phyloP scores from a whole-genome alignment of 2,329 filamentous ascomycete genomes.

The Lachnellula hyalina region DNA sequence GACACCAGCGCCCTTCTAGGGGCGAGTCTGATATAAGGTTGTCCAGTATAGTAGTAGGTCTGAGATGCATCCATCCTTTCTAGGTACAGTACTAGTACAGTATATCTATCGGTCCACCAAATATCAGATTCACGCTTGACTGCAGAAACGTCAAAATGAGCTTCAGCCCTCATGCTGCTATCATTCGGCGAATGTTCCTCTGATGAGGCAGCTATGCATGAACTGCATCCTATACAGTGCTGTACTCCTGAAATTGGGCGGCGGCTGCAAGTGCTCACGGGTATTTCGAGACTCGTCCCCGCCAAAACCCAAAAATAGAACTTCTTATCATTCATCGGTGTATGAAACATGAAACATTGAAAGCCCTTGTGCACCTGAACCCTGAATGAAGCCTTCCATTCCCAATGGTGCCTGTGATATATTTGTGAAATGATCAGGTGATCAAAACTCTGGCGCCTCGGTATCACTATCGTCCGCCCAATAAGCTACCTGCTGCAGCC shows the following conservation, averaged over 20 bases:
- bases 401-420: background rate
- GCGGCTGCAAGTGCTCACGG: conserved; percentile 1
- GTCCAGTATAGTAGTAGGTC: too few relatives aligned
- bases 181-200: background rate
- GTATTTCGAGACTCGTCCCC: conserved; percentile 5
- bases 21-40: background rate
- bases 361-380: background rate
- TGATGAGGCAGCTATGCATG: conserved; percentile 5
- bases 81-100: background rate
- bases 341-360: background rate
- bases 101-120: background rate
- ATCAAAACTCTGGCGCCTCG: background rate
- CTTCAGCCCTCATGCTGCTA: background rate
- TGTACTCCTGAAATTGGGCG: conserved; percentile 10
- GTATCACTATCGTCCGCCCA: background rate
- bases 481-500: conserved; percentile 18
- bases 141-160: background rate
- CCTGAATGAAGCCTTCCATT: background rate
- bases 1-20: background rate
- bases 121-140: background rate
- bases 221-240: background rate
- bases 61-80: too few relatives aligned
- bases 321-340: background rate
- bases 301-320: conserved; percentile 11
- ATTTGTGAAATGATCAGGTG: background rate